phyloP scores from a whole-genome alignment of 2,329 filamentous ascomycete species.

The Claviceps paspali region DNA sequence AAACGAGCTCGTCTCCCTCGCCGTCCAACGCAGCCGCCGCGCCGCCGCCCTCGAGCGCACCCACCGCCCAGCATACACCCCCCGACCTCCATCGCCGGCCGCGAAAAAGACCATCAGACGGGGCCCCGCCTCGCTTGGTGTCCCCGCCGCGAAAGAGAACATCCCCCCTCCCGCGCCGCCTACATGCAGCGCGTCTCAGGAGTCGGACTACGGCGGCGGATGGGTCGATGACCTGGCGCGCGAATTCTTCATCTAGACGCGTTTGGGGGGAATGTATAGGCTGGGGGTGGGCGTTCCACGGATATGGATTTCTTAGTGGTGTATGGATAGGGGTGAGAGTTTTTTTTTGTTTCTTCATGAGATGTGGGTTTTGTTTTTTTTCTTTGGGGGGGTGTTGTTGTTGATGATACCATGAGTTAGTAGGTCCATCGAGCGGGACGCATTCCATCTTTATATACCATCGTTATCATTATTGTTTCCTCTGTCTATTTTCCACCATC shows the following conservation, averaged over 20 bases:
- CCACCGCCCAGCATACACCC: background rate
- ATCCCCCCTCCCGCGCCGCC: too few relatives aligned
- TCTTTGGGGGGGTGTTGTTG: background rate
- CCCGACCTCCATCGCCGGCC: too few relatives aligned
- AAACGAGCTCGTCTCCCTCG: conserved; percentile 19
- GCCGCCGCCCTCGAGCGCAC: conserved; percentile 16
- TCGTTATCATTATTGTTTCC: too few relatives aligned
- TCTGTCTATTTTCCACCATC: too few relatives aligned
- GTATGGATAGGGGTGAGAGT: too few relatives aligned
- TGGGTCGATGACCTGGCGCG: conserved; percentile 23
- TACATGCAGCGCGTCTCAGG: conserved; percentile 17
- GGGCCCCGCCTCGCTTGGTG: too few relatives aligned
- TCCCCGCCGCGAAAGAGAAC: conserved; percentile 1
- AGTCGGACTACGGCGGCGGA: conserved; percentile 23
- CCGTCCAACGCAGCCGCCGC: conserved; percentile 20
- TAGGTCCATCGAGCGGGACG: background rate
- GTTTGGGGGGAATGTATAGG: too few relatives aligned
- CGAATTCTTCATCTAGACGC: conserved; percentile 14
- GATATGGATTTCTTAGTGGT: too few relatives aligned
- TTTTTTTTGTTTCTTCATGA: too few relatives aligned
- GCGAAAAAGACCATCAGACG: conserved; percentile 15
- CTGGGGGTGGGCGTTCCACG: too few relatives aligned
- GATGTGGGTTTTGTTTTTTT: too few relatives aligned
- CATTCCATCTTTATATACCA: too few relatives aligned
- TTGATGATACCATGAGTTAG: background rate